Evolutionary conservation across 2,329 filamentous ascomycete genomes (phyloP).

Genomic region (Ophiostoma montium): DNA sequence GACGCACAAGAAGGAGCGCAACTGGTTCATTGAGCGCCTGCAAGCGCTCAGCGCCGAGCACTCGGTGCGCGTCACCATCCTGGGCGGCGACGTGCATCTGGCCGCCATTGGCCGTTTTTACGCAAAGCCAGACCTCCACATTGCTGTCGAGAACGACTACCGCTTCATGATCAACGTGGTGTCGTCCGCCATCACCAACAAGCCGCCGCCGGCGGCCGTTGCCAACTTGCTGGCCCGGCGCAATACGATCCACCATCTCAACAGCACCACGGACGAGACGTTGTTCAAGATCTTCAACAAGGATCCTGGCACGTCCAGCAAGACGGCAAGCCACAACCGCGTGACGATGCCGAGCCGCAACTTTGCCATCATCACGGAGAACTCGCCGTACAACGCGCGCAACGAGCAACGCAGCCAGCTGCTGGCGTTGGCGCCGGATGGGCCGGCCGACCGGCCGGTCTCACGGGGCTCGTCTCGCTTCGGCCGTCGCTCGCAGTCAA

Average conservation of each 20-base stretch:
- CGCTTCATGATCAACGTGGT: constrained; percentile 93
- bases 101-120: constrained; percentile 91
- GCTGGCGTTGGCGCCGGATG: not conserved
- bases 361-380: constrained; percentile 82
- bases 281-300: constrained; percentile 85
- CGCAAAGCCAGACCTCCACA: constrained; percentile 65
- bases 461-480: constrained; percentile 11
- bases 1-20: constrained; percentile 82
- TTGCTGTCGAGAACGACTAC: constrained; percentile 69
- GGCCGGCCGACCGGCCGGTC: not conserved
- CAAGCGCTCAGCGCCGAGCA: constrained; percentile 76
- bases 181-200: constrained; percentile 91
- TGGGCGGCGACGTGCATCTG: constrained; percentile 88
- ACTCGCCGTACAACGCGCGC: constrained; percentile 44
- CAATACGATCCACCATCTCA: constrained; percentile 66
- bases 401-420: constrained; percentile 2
- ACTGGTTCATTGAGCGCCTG: constrained; percentile 61
- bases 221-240: constrained; percentile 82
- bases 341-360: constrained; percentile 89
- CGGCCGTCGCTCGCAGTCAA: constrained; percentile 9
- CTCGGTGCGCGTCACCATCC: constrained; percentile 78
- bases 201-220: constrained; percentile 74
- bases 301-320: constrained; percentile 66
- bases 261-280: constrained; percentile 72
- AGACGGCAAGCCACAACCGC: constrained; percentile 61